Percentiles rank a stretch among this genome's conserved stretches.
Evolutionary conservation across 352 stramenopile species (phyloP).

Genomic region (Phytophthora colocasiae): DNA sequence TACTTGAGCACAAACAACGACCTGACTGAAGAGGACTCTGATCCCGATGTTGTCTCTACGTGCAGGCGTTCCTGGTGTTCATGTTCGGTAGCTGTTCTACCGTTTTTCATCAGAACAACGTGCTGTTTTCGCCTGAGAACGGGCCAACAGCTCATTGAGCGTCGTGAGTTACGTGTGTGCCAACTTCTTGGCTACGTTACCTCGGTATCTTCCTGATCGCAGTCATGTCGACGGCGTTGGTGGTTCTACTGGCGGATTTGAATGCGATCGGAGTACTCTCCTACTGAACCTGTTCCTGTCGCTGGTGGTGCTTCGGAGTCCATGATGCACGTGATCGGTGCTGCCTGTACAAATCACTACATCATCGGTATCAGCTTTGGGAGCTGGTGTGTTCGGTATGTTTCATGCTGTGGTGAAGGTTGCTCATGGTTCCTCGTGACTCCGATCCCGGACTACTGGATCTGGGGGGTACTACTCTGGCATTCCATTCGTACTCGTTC

Average conservation of each 20-base stretch:
- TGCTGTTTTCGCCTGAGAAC: conserved; percentile 60
- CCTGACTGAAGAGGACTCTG: conserved; percentile 47
- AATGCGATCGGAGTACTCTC: conserved; percentile 67
- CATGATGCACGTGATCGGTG: conserved; percentile 79
- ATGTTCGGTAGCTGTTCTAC: conserved; percentile 89
- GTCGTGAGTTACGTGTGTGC: conserved; percentile 76
- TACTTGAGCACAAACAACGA: conserved; percentile 62
- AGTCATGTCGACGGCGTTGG: conserved; percentile 54
- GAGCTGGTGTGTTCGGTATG: conserved; percentile 59
- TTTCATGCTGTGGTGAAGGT: too few relatives aligned
- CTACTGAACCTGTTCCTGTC: conserved; percentile 77
- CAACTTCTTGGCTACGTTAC: conserved; percentile 73
- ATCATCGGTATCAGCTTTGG: conserved; percentile 85
- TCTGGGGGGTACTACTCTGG: conserved; percentile 5
- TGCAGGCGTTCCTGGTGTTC: conserved; percentile 89
- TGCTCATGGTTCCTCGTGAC: too few relatives aligned
- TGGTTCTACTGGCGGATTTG: conserved; percentile 57
- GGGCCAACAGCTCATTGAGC: conserved; percentile 81
- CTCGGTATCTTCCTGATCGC: conserved; percentile 74
- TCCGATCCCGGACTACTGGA: too few relatives aligned
- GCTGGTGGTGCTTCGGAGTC: conserved; percentile 78
- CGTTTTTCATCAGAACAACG: conserved; percentile 90
- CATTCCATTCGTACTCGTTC: conserved; percentile 87
- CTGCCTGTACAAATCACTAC: conserved; percentile 75
- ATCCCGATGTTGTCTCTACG: conserved; percentile 83